Evolutionary conservation across 768 basidiomycete species (phyloP).

Genomic region (Lactifluus hygrophoroides): DNA sequence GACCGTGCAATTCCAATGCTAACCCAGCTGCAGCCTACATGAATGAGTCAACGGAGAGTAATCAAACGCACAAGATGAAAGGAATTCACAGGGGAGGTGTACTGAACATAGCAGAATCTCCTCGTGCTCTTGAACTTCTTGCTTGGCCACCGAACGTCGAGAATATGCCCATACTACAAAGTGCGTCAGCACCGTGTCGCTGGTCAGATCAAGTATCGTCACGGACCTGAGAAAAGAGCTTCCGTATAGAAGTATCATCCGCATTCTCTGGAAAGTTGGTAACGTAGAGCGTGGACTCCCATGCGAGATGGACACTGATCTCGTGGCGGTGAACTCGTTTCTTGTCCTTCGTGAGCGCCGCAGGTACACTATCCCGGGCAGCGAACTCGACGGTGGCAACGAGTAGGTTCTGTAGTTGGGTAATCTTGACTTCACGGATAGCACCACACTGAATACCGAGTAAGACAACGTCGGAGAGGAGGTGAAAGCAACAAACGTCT

Average conservation of each 20-base stretch:
- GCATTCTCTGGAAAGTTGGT: slow-evolving; percentile 88
- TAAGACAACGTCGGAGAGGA: slow-evolving; percentile 16
- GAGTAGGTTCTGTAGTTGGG: slow-evolving; percentile 42
- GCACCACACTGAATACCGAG: slow-evolving; percentile 60
- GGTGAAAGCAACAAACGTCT: slow-evolving; percentile 48
- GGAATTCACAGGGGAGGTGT: slow-evolving; percentile 63
- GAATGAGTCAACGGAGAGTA: background rate
- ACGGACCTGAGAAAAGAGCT: slow-evolving; percentile 69
- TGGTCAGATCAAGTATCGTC: background rate
- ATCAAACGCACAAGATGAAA: background rate
- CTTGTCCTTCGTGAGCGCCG: slow-evolving; percentile 90
- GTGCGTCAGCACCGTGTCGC: slow-evolving; percentile 3
- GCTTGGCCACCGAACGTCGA: slow-evolving; percentile 97
- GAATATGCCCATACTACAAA: slow-evolving; percentile 74
- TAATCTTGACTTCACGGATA: slow-evolving; percentile 79
- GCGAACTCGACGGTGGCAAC: slow-evolving; percentile 89
- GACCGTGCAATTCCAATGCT: slow-evolving; percentile 73
- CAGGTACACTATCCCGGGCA: slow-evolving; percentile 72
- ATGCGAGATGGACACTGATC: slow-evolving; percentile 79
- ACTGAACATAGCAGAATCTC: slow-evolving; percentile 94
- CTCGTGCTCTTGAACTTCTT: slow-evolving; percentile 90
- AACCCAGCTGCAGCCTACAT: slow-evolving; percentile 55
- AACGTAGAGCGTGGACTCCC: slow-evolving; percentile 91
- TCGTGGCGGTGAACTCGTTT: slow-evolving; percentile 72
- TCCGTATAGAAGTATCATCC: slow-evolving; percentile 69